Conservation (phyloP, 768 basidiomycete species). For the Steccherinum ochraceum region DNA sequence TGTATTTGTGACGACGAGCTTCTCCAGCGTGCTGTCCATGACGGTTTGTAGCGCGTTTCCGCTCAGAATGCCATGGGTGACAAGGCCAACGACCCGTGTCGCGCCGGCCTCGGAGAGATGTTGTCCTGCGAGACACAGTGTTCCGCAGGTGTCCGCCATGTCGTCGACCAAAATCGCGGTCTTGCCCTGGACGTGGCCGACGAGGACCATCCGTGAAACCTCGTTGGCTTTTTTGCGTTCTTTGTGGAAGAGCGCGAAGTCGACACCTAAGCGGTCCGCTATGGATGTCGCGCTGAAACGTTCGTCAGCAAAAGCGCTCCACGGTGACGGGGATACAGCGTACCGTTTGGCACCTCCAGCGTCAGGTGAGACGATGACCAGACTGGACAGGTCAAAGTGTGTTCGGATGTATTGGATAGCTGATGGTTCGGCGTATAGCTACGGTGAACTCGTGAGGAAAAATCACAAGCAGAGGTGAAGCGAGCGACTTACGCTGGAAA, state of each 20-base stretch:
- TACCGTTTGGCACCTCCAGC: conserved; percentile 98
- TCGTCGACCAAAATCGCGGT: conserved; percentile 95
- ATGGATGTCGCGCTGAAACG: conserved; percentile 84
- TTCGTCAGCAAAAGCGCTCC: background rate
- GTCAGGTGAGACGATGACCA: conserved; percentile 96
- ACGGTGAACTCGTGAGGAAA: background rate
- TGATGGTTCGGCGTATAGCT: conserved; percentile 96
- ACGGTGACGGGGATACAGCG: conserved; percentile 15
- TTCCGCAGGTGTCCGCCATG: conserved; percentile 97
- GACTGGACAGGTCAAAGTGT: conserved; percentile 76
- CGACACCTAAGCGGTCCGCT: conserved; percentile 91
- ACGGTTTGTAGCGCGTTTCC: conserved; percentile 80
- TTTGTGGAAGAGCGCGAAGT: conserved; percentile 99
- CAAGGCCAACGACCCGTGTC: conserved; percentile 79
- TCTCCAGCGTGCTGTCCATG: conserved; percentile 70
- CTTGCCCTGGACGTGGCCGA: conserved; percentile 90
- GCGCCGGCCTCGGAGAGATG: conserved; percentile 90
- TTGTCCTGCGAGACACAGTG: conserved; percentile 84
- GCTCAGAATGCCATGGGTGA: conserved; percentile 94
- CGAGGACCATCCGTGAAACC: conserved; percentile 91
- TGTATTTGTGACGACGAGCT: conserved; percentile 97
- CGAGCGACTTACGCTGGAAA: conserved; percentile 41
- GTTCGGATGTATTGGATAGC: conserved; percentile 92
- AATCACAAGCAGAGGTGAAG: background rate
- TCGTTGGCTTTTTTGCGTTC: conserved; percentile 97